Evolutionary conservation across 768 basidiomycete genomes (phyloP).

Genomic region (Steccherinum ochraceum): DNA sequence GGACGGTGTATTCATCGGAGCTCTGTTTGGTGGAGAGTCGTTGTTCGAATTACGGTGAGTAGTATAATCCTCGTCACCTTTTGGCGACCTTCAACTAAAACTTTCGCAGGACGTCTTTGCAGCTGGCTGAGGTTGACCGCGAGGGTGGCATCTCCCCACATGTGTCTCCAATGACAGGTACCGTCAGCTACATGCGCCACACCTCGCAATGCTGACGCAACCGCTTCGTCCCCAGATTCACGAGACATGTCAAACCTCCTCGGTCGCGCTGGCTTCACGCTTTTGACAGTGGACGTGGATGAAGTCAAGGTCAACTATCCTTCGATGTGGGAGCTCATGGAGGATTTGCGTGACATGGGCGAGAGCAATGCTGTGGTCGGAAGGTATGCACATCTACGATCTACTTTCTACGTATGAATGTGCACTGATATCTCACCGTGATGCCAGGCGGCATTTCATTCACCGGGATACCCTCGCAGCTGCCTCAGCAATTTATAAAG

Average conservation of each 20-base stretch:
- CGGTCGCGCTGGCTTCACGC: conserved; percentile 85
- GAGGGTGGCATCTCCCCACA: conserved; percentile 97
- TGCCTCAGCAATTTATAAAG: conserved; percentile 90
- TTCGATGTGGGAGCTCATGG: conserved; percentile 91
- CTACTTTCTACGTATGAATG: neutral
- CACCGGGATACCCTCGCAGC: conserved; percentile 86
- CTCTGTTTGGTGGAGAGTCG: conserved; percentile 94
- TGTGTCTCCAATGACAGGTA: conserved; percentile 96
- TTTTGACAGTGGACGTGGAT: conserved; percentile 93
- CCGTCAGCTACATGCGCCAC: neutral
- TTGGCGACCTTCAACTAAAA: neutral
- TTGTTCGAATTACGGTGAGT: conserved; percentile 85
- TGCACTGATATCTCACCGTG: neutral
- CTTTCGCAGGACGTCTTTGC: conserved; percentile 72
- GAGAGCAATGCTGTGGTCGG: conserved; percentile 90
- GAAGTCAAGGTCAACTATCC: conserved; percentile 90
- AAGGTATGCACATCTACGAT: conserved; percentile 38
- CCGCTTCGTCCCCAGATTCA: no score
- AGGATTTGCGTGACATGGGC: conserved; percentile 95
- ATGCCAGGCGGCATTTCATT: conserved; percentile 61
- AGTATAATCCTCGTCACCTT: conserved; percentile 5
- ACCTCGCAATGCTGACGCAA: neutral
- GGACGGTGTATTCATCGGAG: conserved; percentile 91
- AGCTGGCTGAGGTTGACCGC: conserved; percentile 89
- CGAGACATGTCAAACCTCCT: conserved; percentile 91